phyloP scores from a whole-genome alignment of 1,284 basidiomycete species.

The Sanghuangporus weigelae region DNA sequence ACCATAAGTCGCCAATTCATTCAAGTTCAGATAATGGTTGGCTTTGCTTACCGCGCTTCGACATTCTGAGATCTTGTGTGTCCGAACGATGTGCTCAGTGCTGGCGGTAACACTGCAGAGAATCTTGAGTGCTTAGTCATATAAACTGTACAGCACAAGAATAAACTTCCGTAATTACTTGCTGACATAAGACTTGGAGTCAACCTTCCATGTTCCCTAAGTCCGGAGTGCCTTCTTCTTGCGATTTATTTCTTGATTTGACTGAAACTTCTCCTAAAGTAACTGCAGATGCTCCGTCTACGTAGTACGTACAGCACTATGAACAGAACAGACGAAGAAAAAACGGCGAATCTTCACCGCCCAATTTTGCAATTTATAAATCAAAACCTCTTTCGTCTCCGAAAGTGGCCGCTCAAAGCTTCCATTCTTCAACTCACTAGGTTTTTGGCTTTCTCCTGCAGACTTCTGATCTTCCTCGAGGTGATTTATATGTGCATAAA shows the following conservation, averaged over 20 bases:
- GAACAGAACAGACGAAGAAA: neutral
- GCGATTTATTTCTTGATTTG: neutral
- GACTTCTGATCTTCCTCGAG: neutral
- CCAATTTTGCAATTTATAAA: neutral
- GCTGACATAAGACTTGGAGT: neutral
- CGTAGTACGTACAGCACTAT: neutral
- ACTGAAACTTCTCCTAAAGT: neutral
- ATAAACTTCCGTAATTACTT: neutral
- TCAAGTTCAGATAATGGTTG: neutral
- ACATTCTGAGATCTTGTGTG: conserved; percentile 8
- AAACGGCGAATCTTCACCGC: neutral
- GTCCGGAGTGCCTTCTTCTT: neutral
- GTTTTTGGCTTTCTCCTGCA: neutral
- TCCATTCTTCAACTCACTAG: neutral
- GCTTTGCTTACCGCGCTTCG: conserved; percentile 14
- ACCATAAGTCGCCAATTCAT: neutral
- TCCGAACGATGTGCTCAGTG: neutral
- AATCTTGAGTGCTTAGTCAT: neutral
- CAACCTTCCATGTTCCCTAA: neutral
- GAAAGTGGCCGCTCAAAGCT: neutral
- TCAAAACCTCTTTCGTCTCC: neutral
- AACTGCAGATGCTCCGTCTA: neutral
- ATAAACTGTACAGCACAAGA: neutral
- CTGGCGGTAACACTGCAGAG: neutral
- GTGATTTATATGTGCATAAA: neutral